Base-by-base conservation (phyloP, 2,329 filamentous ascomycete species). In the Alternaria arborescens region DNA sequence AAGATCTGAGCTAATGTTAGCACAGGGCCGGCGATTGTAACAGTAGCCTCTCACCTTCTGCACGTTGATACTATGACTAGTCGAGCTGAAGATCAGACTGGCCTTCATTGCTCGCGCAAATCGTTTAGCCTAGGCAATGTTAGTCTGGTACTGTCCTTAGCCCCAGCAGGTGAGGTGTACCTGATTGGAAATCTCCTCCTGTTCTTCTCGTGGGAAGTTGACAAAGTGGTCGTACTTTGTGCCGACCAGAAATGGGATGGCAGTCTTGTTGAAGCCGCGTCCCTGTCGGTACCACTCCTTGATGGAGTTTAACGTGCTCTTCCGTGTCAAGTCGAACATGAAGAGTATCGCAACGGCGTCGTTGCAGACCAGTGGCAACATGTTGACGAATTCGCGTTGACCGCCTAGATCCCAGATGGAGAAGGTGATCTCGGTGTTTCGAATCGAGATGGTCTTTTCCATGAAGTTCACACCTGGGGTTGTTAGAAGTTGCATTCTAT, bases 211-310 rank as follows among this genome's bases (percentile, higher is more conserved):
- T 0, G 95, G 94, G 75, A 99, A 97, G 82, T 98, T 99, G 80
- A 99, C 94, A 82, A 99, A 99, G 77, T 98, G 95, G 75, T 99
- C 95, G 79, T 98, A 99, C 80, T 99, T 99, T 36, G 95, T 99
- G 61, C 95, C 95, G 18, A 99, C 92, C 24, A 99, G 82, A 75
- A 99, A 97, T 0, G 95, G 95, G 69, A 99, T 99, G n/a, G 95
- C 95, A 14, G 95, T 99, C 85, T 99, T 99, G 86, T 99, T 99
- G 85, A 99, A 99, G 24, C 95, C 95, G 66, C 95, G 88, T 48
- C 95, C 95, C 81, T 99, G 95, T 56, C 95, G 88, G 78, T 99
- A 99, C 95, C 95, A 99, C 79, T 99, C 95, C 84, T 99, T 99
- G 85, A 99, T 98, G 74, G 93, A 97, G 82, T 99, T 99, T 70